Conservation (phyloP, 768 basidiomycete genomes). For the Austroboletus festivus region DNA sequence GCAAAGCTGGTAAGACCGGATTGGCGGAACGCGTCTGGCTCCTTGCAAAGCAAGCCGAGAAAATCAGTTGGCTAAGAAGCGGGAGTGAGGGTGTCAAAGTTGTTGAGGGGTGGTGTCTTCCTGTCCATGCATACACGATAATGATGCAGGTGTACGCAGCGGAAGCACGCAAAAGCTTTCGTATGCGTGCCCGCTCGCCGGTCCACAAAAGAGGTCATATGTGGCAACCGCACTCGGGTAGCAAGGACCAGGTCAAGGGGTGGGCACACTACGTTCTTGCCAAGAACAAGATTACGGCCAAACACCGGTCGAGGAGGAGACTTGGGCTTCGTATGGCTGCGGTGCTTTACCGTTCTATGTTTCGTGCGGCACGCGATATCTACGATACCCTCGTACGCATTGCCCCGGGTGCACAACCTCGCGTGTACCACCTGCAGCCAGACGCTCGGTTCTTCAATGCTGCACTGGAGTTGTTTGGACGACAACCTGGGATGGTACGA, state of each 20-base stretch:
- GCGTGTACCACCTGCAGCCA: conserved; percentile 38
- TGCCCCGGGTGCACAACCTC: conserved; percentile 24
- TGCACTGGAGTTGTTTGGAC: conserved; percentile 44
- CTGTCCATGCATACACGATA: conserved; percentile 64
- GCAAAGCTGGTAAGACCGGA: conserved; percentile 51
- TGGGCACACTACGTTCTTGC: conserved; percentile 34
- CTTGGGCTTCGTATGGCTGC: conserved; percentile 30
- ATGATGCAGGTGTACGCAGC: conserved; percentile 63
- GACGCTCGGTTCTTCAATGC: conserved; percentile 73
- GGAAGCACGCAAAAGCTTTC: conserved; percentile 36
- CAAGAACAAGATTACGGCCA: conserved; percentile 17
- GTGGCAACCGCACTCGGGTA: conserved; percentile 16
- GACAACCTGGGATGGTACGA: conserved; percentile 17
- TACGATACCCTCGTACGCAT: conserved; percentile 23
- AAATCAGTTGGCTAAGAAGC: conserved; percentile 43
- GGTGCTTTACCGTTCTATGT: conserved; percentile 38
- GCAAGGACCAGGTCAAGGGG: conserved; percentile 30
- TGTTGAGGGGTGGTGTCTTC: conserved; percentile 58
- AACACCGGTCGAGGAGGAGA: conserved; percentile 24
- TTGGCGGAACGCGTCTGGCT: conserved; percentile 64
- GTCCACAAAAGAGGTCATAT: conserved; percentile 4
- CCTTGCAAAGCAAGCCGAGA: conserved; percentile 58
- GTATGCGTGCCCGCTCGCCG: conserved; percentile 11
- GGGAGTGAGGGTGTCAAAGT: conserved; percentile 21
- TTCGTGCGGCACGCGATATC: conserved; percentile 29